phyloP scores from a whole-genome alignment of 169 alveolate species.

The Sarcocystis neurona region DNA sequence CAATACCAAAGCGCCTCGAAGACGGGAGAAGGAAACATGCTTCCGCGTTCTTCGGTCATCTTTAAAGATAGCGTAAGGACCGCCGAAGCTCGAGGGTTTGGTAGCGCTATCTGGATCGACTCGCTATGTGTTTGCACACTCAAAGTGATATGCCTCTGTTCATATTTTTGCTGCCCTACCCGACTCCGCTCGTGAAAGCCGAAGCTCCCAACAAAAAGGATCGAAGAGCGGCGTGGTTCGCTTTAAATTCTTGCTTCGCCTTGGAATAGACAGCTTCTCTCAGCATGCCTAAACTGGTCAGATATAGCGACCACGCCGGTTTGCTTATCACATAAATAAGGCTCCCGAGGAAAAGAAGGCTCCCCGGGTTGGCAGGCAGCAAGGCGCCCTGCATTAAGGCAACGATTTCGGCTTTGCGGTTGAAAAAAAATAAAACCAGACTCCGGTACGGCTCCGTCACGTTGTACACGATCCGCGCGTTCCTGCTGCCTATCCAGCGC shows the following conservation, averaged over 20 bases:
- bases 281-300: not conserved
- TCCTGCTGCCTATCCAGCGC: slow-evolving; percentile 5
- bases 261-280: not conserved
- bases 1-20: too few species aligned
- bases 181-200: not conserved
- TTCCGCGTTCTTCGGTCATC: not conserved
- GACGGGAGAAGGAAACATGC: not conserved
- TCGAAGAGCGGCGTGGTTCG: not conserved
- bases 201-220: not conserved
- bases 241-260: not conserved
- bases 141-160: too few species aligned
- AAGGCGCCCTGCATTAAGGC: not conserved
- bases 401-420: not conserved
- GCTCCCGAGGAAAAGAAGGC: not conserved
- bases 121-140: too few species aligned
- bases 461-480: slow-evolving; percentile 7
- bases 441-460: slow-evolving; percentile 1
- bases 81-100: not conserved
- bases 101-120: not conserved
- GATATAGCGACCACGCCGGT: slow-evolving; percentile 11
- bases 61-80: not conserved
- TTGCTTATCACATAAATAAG: not conserved
- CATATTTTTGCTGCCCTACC: too few species aligned
- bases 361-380: not conserved
- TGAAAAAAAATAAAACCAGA: not conserved